Conservation (phyloP, 257 asterid species). For the Ligustrum vulgare region DNA sequence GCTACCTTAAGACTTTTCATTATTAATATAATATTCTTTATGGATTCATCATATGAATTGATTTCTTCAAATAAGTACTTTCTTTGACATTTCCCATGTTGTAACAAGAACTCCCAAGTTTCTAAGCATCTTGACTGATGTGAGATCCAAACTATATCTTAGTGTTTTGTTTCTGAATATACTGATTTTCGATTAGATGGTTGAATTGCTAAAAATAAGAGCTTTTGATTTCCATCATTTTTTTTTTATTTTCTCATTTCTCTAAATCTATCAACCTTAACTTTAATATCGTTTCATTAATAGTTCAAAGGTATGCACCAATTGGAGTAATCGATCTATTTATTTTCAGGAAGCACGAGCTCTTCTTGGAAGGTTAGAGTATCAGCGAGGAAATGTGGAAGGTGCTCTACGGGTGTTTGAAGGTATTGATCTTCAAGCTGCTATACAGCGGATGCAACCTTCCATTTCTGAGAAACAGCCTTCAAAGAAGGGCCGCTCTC, state of each 20-base stretch:
- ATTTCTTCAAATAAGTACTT: background rate
- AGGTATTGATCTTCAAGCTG: conserved; percentile 94
- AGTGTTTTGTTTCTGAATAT: conserved; percentile 3
- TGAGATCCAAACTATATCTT: conserved; percentile 10
- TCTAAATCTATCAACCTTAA: conserved; percentile 18
- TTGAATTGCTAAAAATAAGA: conserved; percentile 4
- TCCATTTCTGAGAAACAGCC: conserved; percentile 56
- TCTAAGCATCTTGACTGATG: conserved; percentile 6
- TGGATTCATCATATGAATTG: background rate
- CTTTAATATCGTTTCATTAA: conserved; percentile 27
- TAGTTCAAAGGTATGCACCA: conserved; percentile 32
- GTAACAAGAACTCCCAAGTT: conserved; percentile 12
- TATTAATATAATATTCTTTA: no score
- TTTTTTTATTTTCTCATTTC: conserved; percentile 17
- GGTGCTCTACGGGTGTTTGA: conserved; percentile 95
- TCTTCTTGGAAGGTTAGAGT: conserved; percentile 95
- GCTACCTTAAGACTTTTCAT: background rate
- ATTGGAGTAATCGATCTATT: conserved; percentile 28
- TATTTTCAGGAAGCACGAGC: conserved; percentile 95
- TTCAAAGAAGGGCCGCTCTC: conserved; percentile 73
- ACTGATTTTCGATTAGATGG: conserved; percentile 8
- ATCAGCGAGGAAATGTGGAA: conserved; percentile 96
- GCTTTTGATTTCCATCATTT: conserved; percentile 5
- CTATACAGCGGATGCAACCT: conserved; percentile 82
- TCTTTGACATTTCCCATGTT: background rate